These are phyloP conservation scores for Podospora didyma DNA, from an alignment of 495 filamentous ascomycete genomes.

Conservation along the genomic window DNA sequence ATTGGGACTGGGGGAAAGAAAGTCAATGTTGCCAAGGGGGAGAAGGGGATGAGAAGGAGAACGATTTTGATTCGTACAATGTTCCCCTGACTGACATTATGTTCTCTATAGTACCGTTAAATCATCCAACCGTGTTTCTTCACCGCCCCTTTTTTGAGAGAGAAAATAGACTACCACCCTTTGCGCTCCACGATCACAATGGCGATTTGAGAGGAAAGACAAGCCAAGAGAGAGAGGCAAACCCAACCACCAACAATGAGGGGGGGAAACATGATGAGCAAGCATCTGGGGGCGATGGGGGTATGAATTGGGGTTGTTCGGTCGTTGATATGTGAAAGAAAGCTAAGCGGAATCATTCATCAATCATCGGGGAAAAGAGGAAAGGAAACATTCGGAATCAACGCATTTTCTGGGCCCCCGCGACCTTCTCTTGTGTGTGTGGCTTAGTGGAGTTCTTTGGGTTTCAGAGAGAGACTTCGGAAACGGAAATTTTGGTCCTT, in stretches of 20 bases:
- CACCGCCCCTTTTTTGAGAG: no score
- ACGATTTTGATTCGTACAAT: background rate
- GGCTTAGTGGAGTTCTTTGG: constrained; percentile 5
- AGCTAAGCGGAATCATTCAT: background rate
- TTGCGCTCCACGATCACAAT: background rate
- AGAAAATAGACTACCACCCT: no score
- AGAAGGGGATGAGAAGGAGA: background rate
- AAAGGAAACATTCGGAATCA: background rate
- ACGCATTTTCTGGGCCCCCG: background rate
- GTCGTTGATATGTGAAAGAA: background rate
- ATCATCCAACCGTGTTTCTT: background rate
- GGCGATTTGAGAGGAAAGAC: no score
- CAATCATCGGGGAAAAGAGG: no score
- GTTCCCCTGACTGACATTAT: background rate
- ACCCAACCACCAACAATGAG: no score
- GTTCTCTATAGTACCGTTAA: background rate
- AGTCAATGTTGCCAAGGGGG: background rate
- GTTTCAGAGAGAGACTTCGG: constrained; percentile 7
- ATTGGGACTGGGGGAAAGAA: no score
- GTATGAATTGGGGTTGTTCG: background rate
- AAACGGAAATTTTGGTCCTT: constrained; percentile 7
- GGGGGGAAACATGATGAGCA: background rate
- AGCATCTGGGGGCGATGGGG: background rate
- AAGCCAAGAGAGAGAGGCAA: no score
- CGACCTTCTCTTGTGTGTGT: background rate